Conservation (phyloP, 768 basidiomycete species). For the Tremella mesenterica region DNA sequence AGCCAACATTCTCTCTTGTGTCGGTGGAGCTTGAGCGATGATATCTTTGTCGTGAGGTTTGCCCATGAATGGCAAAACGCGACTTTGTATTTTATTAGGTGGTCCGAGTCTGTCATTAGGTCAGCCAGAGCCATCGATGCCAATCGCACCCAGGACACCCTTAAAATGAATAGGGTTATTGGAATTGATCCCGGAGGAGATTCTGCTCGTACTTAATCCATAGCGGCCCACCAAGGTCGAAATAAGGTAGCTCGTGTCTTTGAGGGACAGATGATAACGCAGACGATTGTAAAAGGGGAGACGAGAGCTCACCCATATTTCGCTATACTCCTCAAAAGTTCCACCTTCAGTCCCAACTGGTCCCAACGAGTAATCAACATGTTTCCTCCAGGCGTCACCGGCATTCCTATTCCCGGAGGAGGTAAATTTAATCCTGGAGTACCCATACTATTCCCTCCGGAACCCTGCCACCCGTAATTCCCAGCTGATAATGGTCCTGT, state of each 20-base stretch:
- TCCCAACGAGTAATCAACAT: constrained; percentile 91
- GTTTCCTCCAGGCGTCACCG: constrained; percentile 22
- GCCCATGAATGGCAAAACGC: constrained; percentile 88
- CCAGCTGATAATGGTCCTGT: not conserved
- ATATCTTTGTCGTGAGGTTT: constrained; percentile 69
- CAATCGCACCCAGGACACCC: not conserved
- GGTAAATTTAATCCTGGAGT: constrained; percentile 6
- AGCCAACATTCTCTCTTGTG: constrained; percentile 94
- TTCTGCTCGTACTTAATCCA: constrained; percentile 40
- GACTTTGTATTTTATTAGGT: constrained; percentile 97
- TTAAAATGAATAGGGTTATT: not conserved
- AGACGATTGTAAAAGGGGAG: too few relatives aligned
- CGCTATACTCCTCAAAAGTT: constrained; percentile 73
- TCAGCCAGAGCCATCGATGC: not conserved
- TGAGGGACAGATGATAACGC: too few relatives aligned
- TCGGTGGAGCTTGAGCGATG: constrained; percentile 96
- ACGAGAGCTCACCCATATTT: constrained; percentile 97
- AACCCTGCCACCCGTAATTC: constrained; percentile 15
- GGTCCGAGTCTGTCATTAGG: constrained; percentile 68
- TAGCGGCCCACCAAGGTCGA: too few relatives aligned
- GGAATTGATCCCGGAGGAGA: not conserved
- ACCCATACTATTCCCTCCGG: constrained; percentile 6
- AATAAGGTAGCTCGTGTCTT: too few relatives aligned
- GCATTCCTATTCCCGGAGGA: too few relatives aligned
- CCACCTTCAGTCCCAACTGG: constrained; percentile 73